Percentiles rank a stretch among this genome's conserved stretches.
These are phyloP conservation scores for Westerdykella ornata DNA, from an alignment of 2,329 filamentous ascomycete species.

Conservation along the genomic window DNA sequence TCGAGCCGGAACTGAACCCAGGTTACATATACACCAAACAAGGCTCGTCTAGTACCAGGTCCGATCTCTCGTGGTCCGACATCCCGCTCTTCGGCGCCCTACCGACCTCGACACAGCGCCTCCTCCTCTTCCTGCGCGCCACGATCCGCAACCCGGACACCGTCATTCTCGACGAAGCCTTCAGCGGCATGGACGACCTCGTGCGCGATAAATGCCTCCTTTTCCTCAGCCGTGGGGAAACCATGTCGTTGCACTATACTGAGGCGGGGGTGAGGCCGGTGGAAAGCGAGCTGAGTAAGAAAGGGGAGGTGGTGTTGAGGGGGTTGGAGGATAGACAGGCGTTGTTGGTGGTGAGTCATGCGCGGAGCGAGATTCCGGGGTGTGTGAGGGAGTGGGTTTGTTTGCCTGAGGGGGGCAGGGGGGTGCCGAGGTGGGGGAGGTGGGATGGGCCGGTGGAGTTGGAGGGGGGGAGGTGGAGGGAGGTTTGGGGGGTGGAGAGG, in stretches of 20 bases:
- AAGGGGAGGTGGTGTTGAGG: conserved; percentile 46
- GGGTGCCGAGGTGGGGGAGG: conserved; percentile 58
- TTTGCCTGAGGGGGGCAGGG: conserved; percentile 67
- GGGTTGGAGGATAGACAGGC: conserved; percentile 69
- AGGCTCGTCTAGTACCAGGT: too few relatives aligned
- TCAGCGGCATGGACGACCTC: conserved; percentile 46
- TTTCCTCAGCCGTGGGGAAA: conserved; percentile 57
- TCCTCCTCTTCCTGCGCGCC: conserved; percentile 67
- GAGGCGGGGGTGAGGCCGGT: conserved; percentile 20
- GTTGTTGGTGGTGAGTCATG: conserved; percentile 85
- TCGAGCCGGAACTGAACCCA: conserved; percentile 69
- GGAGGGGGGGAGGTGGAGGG: conserved; percentile 54
- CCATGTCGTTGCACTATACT: conserved; percentile 33
- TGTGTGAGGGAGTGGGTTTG: conserved; percentile 80
- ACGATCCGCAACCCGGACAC: conserved; percentile 43
- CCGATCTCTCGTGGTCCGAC: conserved; percentile 55
- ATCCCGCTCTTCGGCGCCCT: conserved; percentile 63
- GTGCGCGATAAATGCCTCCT: conserved; percentile 81
- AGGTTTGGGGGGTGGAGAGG: conserved; percentile 39
- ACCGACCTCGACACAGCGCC: conserved; percentile 74
- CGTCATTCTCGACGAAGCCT: conserved; percentile 47
- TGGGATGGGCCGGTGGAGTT: conserved; percentile 56
- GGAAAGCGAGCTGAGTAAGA: conserved; percentile 39
- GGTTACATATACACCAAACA: too few relatives aligned
- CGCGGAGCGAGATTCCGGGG: conserved; percentile 82